Evolutionary conservation across 257 asterid species (phyloP), one percentile per base, ranked within the genome.

Genomic region (Solanum lycopersicoides): DNA sequence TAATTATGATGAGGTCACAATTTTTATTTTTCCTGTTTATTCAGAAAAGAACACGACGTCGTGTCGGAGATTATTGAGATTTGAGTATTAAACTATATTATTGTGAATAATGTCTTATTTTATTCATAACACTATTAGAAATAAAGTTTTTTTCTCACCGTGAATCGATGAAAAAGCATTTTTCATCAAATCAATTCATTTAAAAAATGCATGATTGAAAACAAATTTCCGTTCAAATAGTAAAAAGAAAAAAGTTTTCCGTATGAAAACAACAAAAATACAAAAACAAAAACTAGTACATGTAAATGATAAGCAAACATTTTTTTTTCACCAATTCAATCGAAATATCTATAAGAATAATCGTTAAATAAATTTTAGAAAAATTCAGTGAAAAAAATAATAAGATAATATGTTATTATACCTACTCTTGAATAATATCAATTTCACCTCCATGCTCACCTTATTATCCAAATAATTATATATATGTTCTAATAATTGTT

Each of bases 201-300:
- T 18, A 3, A 20, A 20, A 56, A 20, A 20, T 56, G 2, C 25
- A 56, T 0, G 2, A 0, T 16, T 0, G 0, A 56, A 56, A 56
- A 56, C 0, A 56, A 10, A 56, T 56, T 56, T 0, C 16, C 0
- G 1, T 56, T 56, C 5, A 56, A 56, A 56, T 56, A 56, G 12
- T 20, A 56, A 56, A 39, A 37, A 35, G 5, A 39, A 6, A 39
- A 39, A 41, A 41, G 2, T 8, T 8, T 8, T 41, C 44, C 3
- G 3, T 56, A 56, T 56, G 65, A 56, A 56, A 56, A 56, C 12
- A 18, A 56, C 5, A 56, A 18, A 56, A 2, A 56, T 18, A 56
- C 12, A 3, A 53, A 53, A 50, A 50, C 1, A 50, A 50, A 50
- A 50, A 15, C 9, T 50, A 34, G 35, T 35, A 6, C 63, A 53